Base-by-base conservation (phyloP, 495 filamentous ascomycete genomes). In the Cercophora samala region DNA sequence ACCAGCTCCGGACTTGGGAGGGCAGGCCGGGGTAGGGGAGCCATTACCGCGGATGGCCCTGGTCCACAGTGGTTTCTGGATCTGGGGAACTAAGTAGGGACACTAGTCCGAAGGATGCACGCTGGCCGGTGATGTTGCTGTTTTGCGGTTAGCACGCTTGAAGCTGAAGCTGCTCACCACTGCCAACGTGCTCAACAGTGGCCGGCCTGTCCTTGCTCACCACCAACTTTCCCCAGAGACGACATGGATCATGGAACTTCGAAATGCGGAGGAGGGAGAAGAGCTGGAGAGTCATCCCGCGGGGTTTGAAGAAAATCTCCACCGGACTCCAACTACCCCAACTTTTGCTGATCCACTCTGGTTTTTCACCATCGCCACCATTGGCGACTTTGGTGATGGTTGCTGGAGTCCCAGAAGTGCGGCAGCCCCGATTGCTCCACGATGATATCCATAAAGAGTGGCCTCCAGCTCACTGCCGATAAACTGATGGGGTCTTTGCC, bases 111-210 rank as follows among this genome's bases (percentile, higher is more conserved):
- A 29, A 29, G 58, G 22, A 60, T 60, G 22, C 58, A 32, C 21
- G n/a, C 26, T 42, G 18, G 17, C 18, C 67, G 67, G 67, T 53
- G 53, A 53, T 69, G 63, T 63, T 69, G 21, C 67, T 60, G 46
- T 6, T 69, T 69, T 69, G 52, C 63, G 67, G 18, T 55, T 63
- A 63, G 67, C 63, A 65, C 22, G 53, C 6, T n/a, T 8, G 53
- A 21, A 23, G n/a, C 22, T 56, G 53, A 19, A 18, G 53, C 22
- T 56, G 22, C 53, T 18, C 13, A 8, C n/a, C n/a, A 56, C 9
- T 17, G 37, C 37, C 37, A 46, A 46, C 37, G 37, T 13, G 37
- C 37, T 13, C 37, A 17, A 46, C 37, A 5, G 3, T 46, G 37
- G 9, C 37, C 37, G 15, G 37, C 5, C 37, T 46, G 37, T 46